These are phyloP conservation scores for Fraxinus ornus DNA, from an alignment of 305 asterid species.

Conservation along the genomic window DNA sequence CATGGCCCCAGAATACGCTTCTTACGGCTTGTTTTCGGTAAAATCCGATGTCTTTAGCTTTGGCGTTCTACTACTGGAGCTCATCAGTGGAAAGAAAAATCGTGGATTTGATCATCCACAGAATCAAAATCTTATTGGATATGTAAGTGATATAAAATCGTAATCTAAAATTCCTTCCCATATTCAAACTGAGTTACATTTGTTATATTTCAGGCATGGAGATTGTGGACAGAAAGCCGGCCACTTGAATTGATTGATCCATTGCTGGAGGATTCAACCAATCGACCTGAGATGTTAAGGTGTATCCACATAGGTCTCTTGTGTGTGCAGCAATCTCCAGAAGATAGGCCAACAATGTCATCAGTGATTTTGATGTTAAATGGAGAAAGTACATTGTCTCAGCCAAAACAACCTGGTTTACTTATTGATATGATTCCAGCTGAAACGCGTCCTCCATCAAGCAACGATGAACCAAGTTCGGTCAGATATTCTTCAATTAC, in stretches of 20 bases:
- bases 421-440: conserved; percentile 25
- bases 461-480: conserved; percentile 19
- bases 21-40: conserved; percentile 48
- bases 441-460: conserved; percentile 16
- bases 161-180: background rate
- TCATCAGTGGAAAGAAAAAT: conserved; percentile 39
- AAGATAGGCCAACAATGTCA: conserved; percentile 49
- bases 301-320: conserved; percentile 35
- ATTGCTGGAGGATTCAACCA: background rate
- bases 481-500: conserved; percentile 32
- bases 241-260: conserved; percentile 29
- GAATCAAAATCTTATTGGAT: conserved; percentile 39
- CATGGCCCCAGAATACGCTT: conserved; percentile 57
- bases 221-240: conserved; percentile 36
- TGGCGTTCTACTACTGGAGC: conserved; percentile 43
- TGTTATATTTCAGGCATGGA: conserved; percentile 32
- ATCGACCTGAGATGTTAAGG: conserved; percentile 27
- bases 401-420: conserved; percentile 45
- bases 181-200: background rate
- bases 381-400: conserved; percentile 34
- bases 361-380: conserved; percentile 43
- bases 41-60: conserved; percentile 49
- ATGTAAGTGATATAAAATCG: conserved; percentile 24
- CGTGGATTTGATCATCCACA: conserved; percentile 25
- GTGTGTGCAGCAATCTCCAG: conserved; percentile 43